Conservation (phyloP, 2,329 filamentous ascomycete genomes). For the Raffaelea albimanens region DNA sequence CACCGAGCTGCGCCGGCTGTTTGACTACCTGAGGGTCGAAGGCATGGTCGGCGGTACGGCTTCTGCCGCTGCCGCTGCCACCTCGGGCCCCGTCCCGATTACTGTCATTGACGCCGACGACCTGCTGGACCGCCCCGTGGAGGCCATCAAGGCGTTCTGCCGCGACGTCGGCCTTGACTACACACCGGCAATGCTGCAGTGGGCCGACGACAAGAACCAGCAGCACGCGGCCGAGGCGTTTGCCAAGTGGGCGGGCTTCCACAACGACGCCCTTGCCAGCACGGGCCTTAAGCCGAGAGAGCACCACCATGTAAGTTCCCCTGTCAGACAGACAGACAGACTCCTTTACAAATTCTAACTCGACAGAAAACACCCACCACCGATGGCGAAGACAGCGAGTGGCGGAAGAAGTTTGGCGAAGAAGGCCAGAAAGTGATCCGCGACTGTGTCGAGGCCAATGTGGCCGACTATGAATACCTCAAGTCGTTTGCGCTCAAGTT, state of each 20-base stretch:
- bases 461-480: conserved; percentile 70
- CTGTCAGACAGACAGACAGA: no score
- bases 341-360: no score
- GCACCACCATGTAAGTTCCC: no score
- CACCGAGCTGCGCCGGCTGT: conserved; percentile 72
- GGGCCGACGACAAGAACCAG: conserved; percentile 69
- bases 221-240: conserved; percentile 62
- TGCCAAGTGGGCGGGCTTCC: conserved; percentile 96
- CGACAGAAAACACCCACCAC: conserved; percentile 52
- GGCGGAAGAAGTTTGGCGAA: conserved; percentile 64
- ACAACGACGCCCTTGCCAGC: conserved; percentile 86
- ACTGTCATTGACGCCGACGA: conserved; percentile 93
- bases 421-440: conserved; percentile 62
- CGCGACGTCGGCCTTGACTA: conserved; percentile 71
- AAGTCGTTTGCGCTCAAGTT: conserved; percentile 65
- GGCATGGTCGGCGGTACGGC: conserved; percentile 58
- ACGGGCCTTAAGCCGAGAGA: conserved; percentile 62
- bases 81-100: conserved; percentile 28
- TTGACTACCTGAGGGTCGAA: conserved; percentile 69
- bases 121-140: conserved; percentile 73
- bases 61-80: conserved; percentile 22
- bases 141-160: conserved; percentile 71
- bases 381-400: conserved; percentile 61
- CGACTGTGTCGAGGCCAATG: conserved; percentile 60
- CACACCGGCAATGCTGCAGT: conserved; percentile 67